phyloP scores from a whole-genome alignment of 164 flowering plant genomes.

The Tinospora cordifolia region DNA sequence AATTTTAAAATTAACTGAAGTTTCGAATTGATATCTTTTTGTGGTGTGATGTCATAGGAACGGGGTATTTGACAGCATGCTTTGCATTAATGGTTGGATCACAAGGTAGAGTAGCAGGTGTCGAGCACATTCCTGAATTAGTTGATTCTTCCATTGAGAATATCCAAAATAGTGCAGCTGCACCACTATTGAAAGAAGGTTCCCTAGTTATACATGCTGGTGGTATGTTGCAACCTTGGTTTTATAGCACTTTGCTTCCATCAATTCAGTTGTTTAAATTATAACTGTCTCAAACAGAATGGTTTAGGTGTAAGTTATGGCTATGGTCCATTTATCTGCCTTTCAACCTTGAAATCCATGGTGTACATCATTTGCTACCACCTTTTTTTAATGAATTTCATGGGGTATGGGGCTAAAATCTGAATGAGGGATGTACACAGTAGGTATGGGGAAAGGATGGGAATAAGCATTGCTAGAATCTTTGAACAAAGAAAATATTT shows the following conservation, averaged over 20 bases:
- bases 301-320: not conserved
- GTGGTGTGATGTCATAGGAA: conserved; percentile 37
- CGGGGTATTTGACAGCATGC: conserved; percentile 94
- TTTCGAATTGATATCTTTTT: conserved; percentile 1
- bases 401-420: no score
- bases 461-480: no score
- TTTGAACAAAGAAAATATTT: no score
- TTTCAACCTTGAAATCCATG: not conserved
- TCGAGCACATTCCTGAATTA: conserved; percentile 93
- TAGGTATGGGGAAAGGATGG: no score
- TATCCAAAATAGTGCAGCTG: conserved; percentile 66
- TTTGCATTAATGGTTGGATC: conserved; percentile 91
- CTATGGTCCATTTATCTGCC: not conserved
- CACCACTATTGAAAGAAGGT: conserved; percentile 63
- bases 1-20: not conserved
- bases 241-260: not conserved
- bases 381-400: no score
- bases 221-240: conserved; percentile 41
- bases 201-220: conserved; percentile 63
- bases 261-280: not conserved
- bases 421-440: no score
- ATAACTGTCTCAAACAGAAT: not conserved
- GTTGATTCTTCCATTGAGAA: conserved; percentile 54
- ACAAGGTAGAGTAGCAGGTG: conserved; percentile 83
- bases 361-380: not conserved